These are phyloP conservation scores for Oryza rufipogon DNA, from an alignment of 176 grass and related monocot genomes.

Conservation along the genomic window DNA sequence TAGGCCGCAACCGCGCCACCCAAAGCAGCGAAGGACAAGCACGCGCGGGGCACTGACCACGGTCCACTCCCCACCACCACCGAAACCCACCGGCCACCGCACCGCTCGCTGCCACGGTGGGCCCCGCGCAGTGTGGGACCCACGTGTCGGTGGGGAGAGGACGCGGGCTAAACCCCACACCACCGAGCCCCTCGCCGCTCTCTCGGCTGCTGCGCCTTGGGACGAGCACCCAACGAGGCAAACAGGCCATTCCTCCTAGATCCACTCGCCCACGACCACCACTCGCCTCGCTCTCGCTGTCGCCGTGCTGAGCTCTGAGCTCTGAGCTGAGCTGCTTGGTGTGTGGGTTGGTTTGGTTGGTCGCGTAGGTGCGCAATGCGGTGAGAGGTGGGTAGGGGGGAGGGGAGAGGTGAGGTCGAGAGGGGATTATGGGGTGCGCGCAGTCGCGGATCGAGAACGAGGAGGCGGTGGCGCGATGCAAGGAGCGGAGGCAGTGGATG, in stretches of 20 bases:
- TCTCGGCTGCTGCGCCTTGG: conserved; percentile 39
- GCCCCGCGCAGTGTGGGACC: fast-evolving
- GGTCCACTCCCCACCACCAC: conserved; percentile 6
- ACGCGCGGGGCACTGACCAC: conserved; percentile 46
- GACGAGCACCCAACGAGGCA: conserved; percentile 20
- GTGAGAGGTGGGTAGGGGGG: background rate
- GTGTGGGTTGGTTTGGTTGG: background rate
- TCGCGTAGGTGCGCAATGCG: conserved; percentile 31
- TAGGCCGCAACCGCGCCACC: background rate
- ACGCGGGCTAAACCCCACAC: background rate
- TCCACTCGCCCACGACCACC: conserved; percentile 38
- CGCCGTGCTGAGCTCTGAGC: background rate
- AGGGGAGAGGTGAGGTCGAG: too few relatives aligned
- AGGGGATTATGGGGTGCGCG: too few relatives aligned
- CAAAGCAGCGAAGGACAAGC: conserved; percentile 26
- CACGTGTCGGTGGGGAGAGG: fast-evolving
- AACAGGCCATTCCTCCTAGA: conserved; percentile 35
- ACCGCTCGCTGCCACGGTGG: background rate
- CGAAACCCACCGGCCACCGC: background rate
- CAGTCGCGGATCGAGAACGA: too few relatives aligned
- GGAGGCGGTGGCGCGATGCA: too few relatives aligned
- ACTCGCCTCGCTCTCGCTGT: background rate
- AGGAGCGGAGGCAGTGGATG: too few relatives aligned
- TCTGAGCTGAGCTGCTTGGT: background rate
- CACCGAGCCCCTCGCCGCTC: conserved; percentile 39